Evolutionary conservation across 2,329 filamentous ascomycete species (phyloP), one percentile per base, ranked within the genome.

Genomic region (Claviceps sp.): DNA sequence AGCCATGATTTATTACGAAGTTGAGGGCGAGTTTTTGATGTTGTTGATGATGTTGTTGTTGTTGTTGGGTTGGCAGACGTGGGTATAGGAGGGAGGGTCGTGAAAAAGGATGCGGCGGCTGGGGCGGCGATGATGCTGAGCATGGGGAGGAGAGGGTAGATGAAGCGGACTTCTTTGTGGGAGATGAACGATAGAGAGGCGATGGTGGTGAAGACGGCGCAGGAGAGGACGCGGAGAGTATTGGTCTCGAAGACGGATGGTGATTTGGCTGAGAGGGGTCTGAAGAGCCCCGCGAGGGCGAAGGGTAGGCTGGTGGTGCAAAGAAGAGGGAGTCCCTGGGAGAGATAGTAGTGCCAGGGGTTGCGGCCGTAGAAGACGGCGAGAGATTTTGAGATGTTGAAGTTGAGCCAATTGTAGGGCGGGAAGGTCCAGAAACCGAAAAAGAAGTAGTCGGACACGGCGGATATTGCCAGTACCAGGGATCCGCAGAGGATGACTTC

Each of bases 101-200:
- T 72, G 65, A 91, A 89, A 70, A 87, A 89, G 8, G 72, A 66
- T 2, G 78, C 72, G 16, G 87, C 68, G 2, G 81, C 75, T 0
- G 81, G 78, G 0, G 89, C 88, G 1, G 87, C 81, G 41, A 97
- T 72, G 56, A 95, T 72, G 64, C 93, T 88, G 6, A 98, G 76
- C n/a, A 84, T 77, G 1, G 93, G 91, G 1, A 97, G 77, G 18
- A 98, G 77, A 1, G 93, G 91, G 62, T 95, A 95, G 58, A 97
- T 87, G 72, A 98, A 98, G 61, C 93, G 88, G 60, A 95, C 87
- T 74, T 98, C 93, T 67, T 98, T 98, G 71, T 98, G 93, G 1
- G 89, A 82, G 58, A 97, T 87, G 47, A 87, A 63, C 1, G 88
- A 95, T 37, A 97, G 76, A 2, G 73, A 66, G 1, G 70, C 64